Conservation (phyloP, 495 filamentous ascomycete genomes). For the Talaromyces proteolyticus region DNA sequence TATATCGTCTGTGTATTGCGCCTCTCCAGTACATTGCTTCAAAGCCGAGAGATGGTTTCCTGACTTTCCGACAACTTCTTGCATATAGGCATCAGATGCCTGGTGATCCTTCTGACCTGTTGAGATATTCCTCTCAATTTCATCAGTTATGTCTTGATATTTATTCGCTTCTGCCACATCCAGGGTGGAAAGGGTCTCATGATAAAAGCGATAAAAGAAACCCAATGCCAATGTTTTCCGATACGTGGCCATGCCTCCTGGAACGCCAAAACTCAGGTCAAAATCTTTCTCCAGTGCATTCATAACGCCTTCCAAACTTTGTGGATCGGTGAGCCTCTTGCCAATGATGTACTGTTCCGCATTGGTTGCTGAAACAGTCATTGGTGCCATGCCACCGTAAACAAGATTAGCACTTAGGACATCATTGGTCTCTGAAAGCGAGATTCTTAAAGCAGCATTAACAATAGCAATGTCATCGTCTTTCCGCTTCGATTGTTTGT, state of each 20-base stretch:
- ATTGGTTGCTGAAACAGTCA: slow-evolving; percentile 75
- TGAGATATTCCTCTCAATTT: slow-evolving; percentile 58
- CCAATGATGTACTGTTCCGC: slow-evolving; percentile 65
- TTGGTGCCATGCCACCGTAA: slow-evolving; percentile 88
- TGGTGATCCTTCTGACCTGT: slow-evolving; percentile 52
- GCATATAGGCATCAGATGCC: slow-evolving; percentile 55
- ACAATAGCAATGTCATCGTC: slow-evolving; percentile 98
- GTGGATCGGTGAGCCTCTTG: slow-evolving; percentile 71
- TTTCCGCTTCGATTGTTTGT: slow-evolving; percentile 94
- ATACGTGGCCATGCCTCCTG: slow-evolving; percentile 95
- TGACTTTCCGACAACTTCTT: slow-evolving; percentile 75
- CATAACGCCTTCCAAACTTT: slow-evolving; percentile 84
- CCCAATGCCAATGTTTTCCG: slow-evolving; percentile 77
- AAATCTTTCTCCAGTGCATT: slow-evolving; percentile 82
- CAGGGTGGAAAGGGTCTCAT: slow-evolving; percentile 50
- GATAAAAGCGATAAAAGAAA: slow-evolving; percentile 32
- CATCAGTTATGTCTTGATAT: slow-evolving; percentile 47
- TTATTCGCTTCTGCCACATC: slow-evolving; percentile 33
- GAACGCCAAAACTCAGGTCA: slow-evolving; percentile 76
- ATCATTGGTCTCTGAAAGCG: slow-evolving; percentile 54
- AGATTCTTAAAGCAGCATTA: slow-evolving; percentile 72
- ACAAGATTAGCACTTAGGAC: slow-evolving; percentile 71
- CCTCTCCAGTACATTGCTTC: slow-evolving; percentile 91
- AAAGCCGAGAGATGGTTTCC: slow-evolving; percentile 84
- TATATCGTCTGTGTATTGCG: slow-evolving; percentile 95